Conservation (phyloP, 2,329 filamentous ascomycete genomes). For the Trichothecium roseum region DNA sequence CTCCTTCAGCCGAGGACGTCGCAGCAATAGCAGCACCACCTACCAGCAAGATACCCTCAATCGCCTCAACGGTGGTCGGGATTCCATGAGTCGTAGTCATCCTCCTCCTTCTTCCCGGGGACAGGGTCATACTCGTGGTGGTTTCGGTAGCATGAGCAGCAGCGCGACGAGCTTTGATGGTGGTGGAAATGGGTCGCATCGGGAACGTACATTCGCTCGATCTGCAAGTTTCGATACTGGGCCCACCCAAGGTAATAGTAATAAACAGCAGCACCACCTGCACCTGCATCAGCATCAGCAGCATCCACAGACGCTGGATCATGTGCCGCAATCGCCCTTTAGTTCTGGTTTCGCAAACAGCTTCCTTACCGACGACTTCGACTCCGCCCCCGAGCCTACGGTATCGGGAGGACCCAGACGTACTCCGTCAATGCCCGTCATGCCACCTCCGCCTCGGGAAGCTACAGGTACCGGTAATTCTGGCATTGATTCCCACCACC, state of each 20-base stretch:
- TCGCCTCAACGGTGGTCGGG: slow-evolving; percentile 54
- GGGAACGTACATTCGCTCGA: slow-evolving; percentile 34
- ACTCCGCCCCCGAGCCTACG: slow-evolving; percentile 78
- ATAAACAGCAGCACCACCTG: slow-evolving; percentile 5
- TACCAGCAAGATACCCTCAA: slow-evolving; percentile 49
- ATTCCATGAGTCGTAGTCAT: slow-evolving; percentile 24
- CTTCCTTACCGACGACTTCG: slow-evolving; percentile 50
- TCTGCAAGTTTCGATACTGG: slow-evolving; percentile 69
- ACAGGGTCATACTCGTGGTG: slow-evolving; percentile 39
- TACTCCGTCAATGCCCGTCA: slow-evolving; percentile 25
- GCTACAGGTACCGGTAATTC: slow-evolving; percentile 22
- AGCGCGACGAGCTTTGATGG: slow-evolving; percentile 53
- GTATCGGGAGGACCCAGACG: slow-evolving; percentile 69
- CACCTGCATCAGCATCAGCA: slow-evolving; percentile 11
- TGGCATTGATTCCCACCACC: too few relatives aligned
- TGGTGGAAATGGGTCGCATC: slow-evolving; percentile 3
- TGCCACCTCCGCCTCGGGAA: slow-evolving; percentile 28
- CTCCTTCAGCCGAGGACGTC: slow-evolving; percentile 45
- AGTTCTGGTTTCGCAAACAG: slow-evolving; percentile 38
- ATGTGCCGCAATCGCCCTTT: slow-evolving; percentile 23
- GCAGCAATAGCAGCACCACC: slow-evolving; percentile 74
- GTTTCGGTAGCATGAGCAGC: slow-evolving; percentile 63
- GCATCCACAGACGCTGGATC: slow-evolving; percentile 14
- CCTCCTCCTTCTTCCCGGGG: slow-evolving; percentile 31
- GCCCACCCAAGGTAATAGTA: slow-evolving; percentile 20